These are phyloP conservation scores for Ogataea chonburiensis DNA, from an alignment of 805 yeast species.

Conservation along the genomic window DNA sequence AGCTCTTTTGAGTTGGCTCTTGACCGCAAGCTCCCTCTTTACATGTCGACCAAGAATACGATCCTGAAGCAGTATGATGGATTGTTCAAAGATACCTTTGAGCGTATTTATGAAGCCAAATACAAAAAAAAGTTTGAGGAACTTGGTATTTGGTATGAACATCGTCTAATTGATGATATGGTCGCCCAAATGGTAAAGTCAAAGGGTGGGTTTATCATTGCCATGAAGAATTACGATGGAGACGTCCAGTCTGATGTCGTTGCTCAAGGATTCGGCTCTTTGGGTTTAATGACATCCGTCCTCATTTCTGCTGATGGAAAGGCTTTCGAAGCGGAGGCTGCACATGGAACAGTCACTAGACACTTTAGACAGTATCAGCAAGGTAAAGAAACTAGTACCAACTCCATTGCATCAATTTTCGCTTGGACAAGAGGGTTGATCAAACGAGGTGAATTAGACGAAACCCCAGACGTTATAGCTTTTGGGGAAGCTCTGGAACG, in stretches of 20 bases:
- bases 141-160: conserved; percentile 92
- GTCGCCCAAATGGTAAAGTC: conserved; percentile 98
- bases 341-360: conserved; percentile 98
- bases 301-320: conserved; percentile 95
- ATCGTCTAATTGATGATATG: conserved; percentile 96
- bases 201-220: conserved; percentile 91
- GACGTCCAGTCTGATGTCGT: conserved; percentile 96
- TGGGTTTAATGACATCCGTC: conserved; percentile 97
- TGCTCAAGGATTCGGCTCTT: conserved; percentile 96
- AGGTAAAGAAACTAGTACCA: conserved; percentile 96
- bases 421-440: conserved; percentile 95
- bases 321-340: conserved; percentile 95
- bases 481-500: conserved; percentile 79
- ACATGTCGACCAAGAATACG: conserved; percentile 90
- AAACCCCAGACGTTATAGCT: conserved; percentile 77
- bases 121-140: conserved; percentile 73
- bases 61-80: conserved; percentile 94
- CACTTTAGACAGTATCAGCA: conserved; percentile 94
- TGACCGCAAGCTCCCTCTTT: conserved; percentile 73
- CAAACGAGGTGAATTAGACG: conserved; percentile 89
- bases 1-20: conserved; percentile 88
- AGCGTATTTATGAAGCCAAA: conserved; percentile 66
- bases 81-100: conserved; percentile 90
- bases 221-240: conserved; percentile 97
- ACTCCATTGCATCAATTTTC: conserved; percentile 94